A percentile compares a stretch with the other conserved stretches of the same genome.
phyloP scores from a whole-genome alignment of 352 stramenopile species.

The Pythium aquatile region DNA sequence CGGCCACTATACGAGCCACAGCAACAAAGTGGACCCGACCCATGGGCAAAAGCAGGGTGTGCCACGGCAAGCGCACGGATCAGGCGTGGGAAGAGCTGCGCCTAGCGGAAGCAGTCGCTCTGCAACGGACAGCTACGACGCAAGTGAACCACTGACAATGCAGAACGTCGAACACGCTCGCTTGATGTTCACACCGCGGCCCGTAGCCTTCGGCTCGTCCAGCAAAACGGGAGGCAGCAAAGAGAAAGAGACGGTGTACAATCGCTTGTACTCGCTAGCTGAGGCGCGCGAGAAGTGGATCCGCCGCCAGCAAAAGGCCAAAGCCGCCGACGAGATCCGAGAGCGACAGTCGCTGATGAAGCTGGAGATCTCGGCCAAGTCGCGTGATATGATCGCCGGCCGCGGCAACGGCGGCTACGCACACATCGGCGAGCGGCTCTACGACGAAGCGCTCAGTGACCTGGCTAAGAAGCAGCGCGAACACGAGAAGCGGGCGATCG shows the following conservation, averaged over 20 bases:
- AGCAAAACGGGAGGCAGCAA: slow-evolving; percentile 21
- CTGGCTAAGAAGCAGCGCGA: slow-evolving; percentile 60
- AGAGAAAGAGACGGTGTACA: slow-evolving; percentile 46
- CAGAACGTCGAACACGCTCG: slow-evolving; percentile 39
- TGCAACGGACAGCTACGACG: background rate
- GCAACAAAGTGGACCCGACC: slow-evolving; percentile 47
- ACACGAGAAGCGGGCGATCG: slow-evolving; percentile 36
- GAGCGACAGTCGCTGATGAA: slow-evolving; percentile 40
- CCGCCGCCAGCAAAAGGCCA: slow-evolving; percentile 61
- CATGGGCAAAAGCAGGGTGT: background rate
- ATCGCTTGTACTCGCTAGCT: slow-evolving; percentile 67
- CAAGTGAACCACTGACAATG: slow-evolving; percentile 32
- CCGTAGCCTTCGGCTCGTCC: slow-evolving; percentile 18
- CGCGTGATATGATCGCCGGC: slow-evolving; percentile 50
- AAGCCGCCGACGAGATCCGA: slow-evolving; percentile 49
- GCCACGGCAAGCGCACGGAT: background rate
- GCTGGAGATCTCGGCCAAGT: slow-evolving; percentile 62
- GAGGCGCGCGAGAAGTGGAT: slow-evolving; percentile 77
- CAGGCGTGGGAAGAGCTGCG: background rate
- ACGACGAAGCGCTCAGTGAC: slow-evolving; percentile 68
- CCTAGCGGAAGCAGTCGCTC: background rate
- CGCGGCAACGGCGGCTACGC: slow-evolving; percentile 52
- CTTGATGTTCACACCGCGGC: slow-evolving; percentile 16
- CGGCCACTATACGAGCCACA: slow-evolving; percentile 69
- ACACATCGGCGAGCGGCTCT: slow-evolving; percentile 68